Conservation (phyloP, 2,329 filamentous ascomycete species). For the Lachnellula willkommii region DNA sequence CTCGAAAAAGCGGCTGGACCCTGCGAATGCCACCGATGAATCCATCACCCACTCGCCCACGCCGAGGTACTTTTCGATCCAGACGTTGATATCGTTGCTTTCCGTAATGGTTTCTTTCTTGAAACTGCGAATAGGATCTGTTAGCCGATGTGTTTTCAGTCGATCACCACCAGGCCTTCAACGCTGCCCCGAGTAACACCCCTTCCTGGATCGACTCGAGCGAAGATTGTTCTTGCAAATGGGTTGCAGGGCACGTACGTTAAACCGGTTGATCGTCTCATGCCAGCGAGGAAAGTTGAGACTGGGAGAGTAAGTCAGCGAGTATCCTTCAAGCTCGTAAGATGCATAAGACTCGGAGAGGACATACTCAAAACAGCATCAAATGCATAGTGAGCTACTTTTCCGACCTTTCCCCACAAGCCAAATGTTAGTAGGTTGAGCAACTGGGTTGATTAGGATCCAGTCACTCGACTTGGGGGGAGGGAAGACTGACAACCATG, state of each 20-base stretch:
- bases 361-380: slow-evolving; percentile 84
- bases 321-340: background rate
- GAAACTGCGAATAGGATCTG: slow-evolving; percentile 57
- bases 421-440: slow-evolving; percentile 65
- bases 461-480: slow-evolving; percentile 29
- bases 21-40: slow-evolving; percentile 86
- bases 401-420: slow-evolving; percentile 76
- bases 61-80: slow-evolving; percentile 89
- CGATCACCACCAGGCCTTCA: slow-evolving; percentile 26
- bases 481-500: slow-evolving; percentile 37
- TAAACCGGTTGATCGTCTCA: slow-evolving; percentile 94
- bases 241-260: slow-evolving; percentile 65
- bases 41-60: slow-evolving; percentile 99
- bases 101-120: slow-evolving; percentile 81
- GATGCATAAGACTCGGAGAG: slow-evolving; percentile 3
- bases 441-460: slow-evolving; percentile 46
- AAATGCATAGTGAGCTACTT: slow-evolving; percentile 89
- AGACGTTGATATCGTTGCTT: slow-evolving; percentile 75
- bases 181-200: slow-evolving; percentile 5
- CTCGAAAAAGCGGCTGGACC: slow-evolving; percentile 86
- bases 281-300: slow-evolving; percentile 91
- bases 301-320: slow-evolving; percentile 49
- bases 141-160: slow-evolving; percentile 37
- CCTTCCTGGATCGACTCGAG: background rate
- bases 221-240: background rate